Base-by-base conservation (phyloP, 768 basidiomycete genomes). In the Tylopilus plumbeoviolaceoides region DNA sequence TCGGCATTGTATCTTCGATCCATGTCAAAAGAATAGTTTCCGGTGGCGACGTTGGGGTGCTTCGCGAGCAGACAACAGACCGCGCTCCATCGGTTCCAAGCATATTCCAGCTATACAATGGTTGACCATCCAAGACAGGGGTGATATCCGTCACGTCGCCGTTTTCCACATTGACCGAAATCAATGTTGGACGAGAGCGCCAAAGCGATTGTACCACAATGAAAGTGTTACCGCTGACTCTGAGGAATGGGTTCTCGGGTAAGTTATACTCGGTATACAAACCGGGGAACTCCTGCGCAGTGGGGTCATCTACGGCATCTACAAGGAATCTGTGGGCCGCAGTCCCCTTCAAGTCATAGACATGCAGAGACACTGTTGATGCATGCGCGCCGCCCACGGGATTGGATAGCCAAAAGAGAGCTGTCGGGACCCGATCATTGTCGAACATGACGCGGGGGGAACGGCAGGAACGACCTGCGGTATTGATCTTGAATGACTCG, bases 311-410 rank as follows among this genome's bases (percentile, higher is more conserved):
- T 3, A 81, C 73, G 2, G 69, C 59, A 9, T 75, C 75, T 1
- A 83, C 73, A 3, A 84, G 63, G 14, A 70, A 31, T 46, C 52
- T 54, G 23, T 60, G 54, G 5, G 48, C 40, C 1, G 14, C 14
- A 7, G 10, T 48, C 7, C 51, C 56, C 9, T 17, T 50, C 50
- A 81, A 67, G 51, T 79, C 70, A 8, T 75, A 65, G 0, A 70
- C 54, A 56, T 83, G 76, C 0, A 89, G 66, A 1, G 75, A 67
- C 0, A 79, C 72, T 7, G 82, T 81, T 0, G 80, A 79, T 10
- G 76, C 72, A 51, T 89, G 87, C 0, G 84, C 70, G 5, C 85
- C 85, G 0, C 84, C 84, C 2, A 74, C 65, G 1, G 71, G 65
- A 56, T 75, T 77, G 7, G 83, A 75, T 10, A 88, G 59, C 78